Conservation (phyloP, 2,329 filamentous ascomycete genomes). For the Neobulgaria alba region DNA sequence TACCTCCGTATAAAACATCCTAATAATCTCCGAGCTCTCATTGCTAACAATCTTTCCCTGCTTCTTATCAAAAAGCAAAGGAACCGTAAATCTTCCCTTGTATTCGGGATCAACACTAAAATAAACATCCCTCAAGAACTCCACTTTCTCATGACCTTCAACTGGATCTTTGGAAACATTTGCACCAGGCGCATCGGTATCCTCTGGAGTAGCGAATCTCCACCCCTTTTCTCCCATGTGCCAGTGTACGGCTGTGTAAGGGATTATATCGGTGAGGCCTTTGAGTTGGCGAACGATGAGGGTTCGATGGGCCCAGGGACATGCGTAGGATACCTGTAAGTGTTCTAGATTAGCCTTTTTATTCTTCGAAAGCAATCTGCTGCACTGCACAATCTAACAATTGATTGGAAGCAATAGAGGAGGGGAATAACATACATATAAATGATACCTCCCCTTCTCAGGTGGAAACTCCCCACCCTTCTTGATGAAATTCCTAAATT, state of each 20-base stretch:
- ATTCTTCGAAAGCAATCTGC: no score
- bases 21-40: constrained; percentile 75
- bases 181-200: constrained; percentile 45
- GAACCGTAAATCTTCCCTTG: constrained; percentile 60
- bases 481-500: constrained; percentile 65
- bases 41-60: constrained; percentile 68
- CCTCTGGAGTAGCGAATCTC: constrained; percentile 54
- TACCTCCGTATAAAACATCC: constrained; percentile 71
- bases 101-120: constrained; percentile 59
- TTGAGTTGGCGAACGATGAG: constrained; percentile 86
- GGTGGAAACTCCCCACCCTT: constrained; percentile 55
- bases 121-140: constrained; percentile 61
- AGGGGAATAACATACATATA: constrained; percentile 80
- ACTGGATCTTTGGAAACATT: constrained; percentile 58
- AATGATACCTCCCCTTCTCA: constrained; percentile 86
- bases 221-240: constrained; percentile 63
- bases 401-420: constrained; percentile 52
- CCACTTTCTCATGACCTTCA: constrained; percentile 52
- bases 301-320: constrained; percentile 74
- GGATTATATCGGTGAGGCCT: constrained; percentile 78
- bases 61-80: constrained; percentile 57
- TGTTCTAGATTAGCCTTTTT: constrained; percentile 60
- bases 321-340: constrained; percentile 34
- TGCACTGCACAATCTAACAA: no score
- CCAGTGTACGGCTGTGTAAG: constrained; percentile 36